Evolutionary conservation across 257 asterid species (phyloP).

Genomic region (Catharanthus roseus): DNA sequence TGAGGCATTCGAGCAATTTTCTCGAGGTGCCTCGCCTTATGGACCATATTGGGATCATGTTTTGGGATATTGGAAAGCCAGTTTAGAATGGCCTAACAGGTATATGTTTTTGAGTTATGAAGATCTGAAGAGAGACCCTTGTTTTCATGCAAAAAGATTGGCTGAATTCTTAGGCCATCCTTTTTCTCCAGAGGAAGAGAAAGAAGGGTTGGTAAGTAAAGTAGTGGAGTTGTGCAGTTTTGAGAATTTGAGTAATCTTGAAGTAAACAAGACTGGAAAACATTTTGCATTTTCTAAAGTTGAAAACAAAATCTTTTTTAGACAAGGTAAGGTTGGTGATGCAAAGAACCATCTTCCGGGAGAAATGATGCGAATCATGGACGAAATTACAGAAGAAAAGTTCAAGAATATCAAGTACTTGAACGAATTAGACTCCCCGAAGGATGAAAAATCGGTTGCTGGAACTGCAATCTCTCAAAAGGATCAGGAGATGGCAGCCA

Average conservation of each 20-base stretch:
- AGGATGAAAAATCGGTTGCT: background rate
- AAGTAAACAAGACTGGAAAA: slow-evolving; percentile 22
- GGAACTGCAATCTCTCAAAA: background rate
- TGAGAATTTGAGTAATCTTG: slow-evolving; percentile 25
- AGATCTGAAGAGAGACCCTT: slow-evolving; percentile 24
- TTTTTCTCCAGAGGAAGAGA: slow-evolving; percentile 16
- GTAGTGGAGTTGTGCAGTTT: slow-evolving; percentile 27
- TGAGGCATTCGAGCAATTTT: slow-evolving; percentile 29
- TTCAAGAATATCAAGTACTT: background rate
- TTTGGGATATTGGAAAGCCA: slow-evolving; percentile 35
- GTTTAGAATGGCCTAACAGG: slow-evolving; percentile 19
- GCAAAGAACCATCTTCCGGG: slow-evolving; percentile 21
- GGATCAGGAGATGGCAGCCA: background rate
- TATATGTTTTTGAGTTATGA: slow-evolving; percentile 18
- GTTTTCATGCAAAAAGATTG: slow-evolving; percentile 13
- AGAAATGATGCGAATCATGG: slow-evolving; percentile 22
- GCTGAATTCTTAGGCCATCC: slow-evolving; percentile 20
- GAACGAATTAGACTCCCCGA: background rate
- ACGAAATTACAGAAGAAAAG: slow-evolving; percentile 20
- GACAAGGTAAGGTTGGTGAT: slow-evolving; percentile 29
- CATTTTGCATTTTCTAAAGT: slow-evolving; percentile 7
- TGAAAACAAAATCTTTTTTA: slow-evolving; percentile 18
- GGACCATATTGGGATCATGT: slow-evolving; percentile 52
- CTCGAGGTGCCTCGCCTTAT: slow-evolving; percentile 30
- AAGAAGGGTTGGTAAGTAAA: slow-evolving; percentile 5